Conservation (phyloP, 495 filamentous ascomycete species). For the Neurospora discreta region DNA sequence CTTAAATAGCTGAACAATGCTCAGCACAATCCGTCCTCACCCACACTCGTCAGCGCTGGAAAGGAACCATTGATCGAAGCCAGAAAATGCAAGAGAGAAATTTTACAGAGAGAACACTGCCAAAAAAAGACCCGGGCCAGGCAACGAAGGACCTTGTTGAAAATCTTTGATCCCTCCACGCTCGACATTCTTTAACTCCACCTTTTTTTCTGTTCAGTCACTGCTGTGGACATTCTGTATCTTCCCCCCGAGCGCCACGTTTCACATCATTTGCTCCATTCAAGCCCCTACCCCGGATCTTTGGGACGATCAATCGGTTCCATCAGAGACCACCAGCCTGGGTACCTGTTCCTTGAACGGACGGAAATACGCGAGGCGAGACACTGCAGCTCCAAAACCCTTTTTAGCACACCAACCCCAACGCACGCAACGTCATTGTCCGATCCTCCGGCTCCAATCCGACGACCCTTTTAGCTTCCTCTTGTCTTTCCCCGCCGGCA, state of each 20-base stretch:
- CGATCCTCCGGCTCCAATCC: neutral
- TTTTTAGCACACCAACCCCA: neutral
- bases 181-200: neutral
- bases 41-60: neutral
- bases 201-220: too few relatives aligned
- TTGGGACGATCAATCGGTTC: neutral
- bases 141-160: neutral
- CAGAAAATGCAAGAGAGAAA: neutral
- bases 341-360: neutral
- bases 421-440: neutral
- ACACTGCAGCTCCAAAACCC: neutral
- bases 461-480: neutral
- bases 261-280: neutral
- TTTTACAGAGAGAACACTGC: neutral
- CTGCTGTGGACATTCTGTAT: too few relatives aligned
- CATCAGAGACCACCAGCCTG: neutral
- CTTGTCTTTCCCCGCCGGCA: neutral
- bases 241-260: neutral
- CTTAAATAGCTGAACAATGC: neutral
- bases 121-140: neutral
- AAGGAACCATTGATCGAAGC: neutral
- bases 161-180: neutral
- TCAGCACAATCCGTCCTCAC: neutral
- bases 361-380: neutral
- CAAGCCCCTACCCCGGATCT: neutral